Conservation (phyloP, 768 basidiomycete species). For the Tulasnella sp. region DNA sequence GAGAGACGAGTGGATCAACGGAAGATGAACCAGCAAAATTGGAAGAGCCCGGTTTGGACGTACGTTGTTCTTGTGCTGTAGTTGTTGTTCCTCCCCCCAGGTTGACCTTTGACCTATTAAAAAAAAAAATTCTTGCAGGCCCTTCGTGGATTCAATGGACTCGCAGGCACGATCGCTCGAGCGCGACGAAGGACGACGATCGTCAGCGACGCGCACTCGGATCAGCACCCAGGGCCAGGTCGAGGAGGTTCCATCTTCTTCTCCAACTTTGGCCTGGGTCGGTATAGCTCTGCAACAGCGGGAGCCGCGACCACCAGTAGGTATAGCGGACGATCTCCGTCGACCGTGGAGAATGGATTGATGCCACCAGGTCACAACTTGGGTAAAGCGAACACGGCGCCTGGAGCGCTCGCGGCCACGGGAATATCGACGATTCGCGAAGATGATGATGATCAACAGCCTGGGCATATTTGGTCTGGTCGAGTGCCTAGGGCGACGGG, state of each 20-base stretch:
- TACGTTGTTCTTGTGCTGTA: background rate
- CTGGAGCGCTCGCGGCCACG: background rate
- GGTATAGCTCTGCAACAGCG: background rate
- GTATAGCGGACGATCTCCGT: background rate
- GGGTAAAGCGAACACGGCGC: background rate
- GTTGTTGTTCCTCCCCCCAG: too few relatives aligned
- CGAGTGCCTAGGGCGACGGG: background rate
- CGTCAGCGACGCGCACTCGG: background rate
- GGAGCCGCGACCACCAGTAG: background rate
- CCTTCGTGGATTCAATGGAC: slow-evolving; percentile 10
- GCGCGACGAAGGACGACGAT: slow-evolving; percentile 2
- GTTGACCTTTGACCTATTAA: background rate
- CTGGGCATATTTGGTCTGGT: background rate
- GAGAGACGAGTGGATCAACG: too few relatives aligned
- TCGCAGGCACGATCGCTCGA: slow-evolving; percentile 8
- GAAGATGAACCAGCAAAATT: background rate
- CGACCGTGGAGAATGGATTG: background rate
- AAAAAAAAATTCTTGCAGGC: background rate
- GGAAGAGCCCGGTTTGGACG: slow-evolving; percentile 11
- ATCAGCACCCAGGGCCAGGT: background rate
- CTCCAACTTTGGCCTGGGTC: background rate
- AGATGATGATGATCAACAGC: background rate
- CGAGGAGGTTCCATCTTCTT: background rate
- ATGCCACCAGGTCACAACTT: background rate
- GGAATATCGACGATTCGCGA: too few relatives aligned